These are phyloP conservation scores for Alternaria viburni DNA, from an alignment of 2,329 filamentous ascomycete species.

Conservation along the genomic window DNA sequence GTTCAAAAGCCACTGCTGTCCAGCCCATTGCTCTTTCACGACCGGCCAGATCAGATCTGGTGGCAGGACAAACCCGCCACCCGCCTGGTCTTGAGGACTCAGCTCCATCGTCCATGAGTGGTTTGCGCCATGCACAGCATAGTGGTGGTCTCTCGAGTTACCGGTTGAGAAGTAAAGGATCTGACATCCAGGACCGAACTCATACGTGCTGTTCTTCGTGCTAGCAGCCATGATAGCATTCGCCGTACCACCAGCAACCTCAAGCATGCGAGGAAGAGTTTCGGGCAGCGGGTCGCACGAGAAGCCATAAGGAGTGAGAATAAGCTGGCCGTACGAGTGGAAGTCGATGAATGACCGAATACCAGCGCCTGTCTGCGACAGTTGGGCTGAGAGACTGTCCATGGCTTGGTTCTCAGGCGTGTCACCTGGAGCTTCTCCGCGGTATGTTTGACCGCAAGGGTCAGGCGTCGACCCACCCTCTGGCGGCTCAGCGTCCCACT, in stretches of 20 bases:
- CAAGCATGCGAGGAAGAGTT: conserved; percentile 56
- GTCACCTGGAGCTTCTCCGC: conserved; percentile 37
- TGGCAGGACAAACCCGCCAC: conserved; percentile 57
- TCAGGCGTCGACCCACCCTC: conserved; percentile 33
- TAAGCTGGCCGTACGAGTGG: conserved; percentile 67
- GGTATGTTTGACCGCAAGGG: conserved; percentile 44
- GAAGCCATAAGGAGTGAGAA: conserved; percentile 64
- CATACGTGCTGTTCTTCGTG: conserved; percentile 42
- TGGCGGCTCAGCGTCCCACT: conserved; percentile 38
- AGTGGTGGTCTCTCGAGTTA: conserved; percentile 52
- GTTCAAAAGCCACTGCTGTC: conserved; percentile 30
- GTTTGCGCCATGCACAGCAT: conserved; percentile 49
- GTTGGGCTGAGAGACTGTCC: conserved; percentile 51
- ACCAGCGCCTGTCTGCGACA: conserved; percentile 51
- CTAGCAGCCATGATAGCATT: conserved; percentile 57
- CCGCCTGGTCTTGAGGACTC: conserved; percentile 50
- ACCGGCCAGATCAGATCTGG: conserved; percentile 54
- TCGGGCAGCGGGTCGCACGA: conserved; percentile 49
- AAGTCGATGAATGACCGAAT: conserved; percentile 69
- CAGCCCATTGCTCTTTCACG: conserved; percentile 56
- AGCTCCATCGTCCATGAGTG: conserved; percentile 57
- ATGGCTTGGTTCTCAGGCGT: conserved; percentile 49
- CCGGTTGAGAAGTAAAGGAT: conserved; percentile 65
- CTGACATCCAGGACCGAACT: conserved; percentile 58
- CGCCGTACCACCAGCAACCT: conserved; percentile 32